Percentiles rank a stretch among this genome's conserved stretches.
These are phyloP conservation scores for Lolium multiflorum DNA, from an alignment of 176 grass and related monocot genomes.

Conservation along the genomic window DNA sequence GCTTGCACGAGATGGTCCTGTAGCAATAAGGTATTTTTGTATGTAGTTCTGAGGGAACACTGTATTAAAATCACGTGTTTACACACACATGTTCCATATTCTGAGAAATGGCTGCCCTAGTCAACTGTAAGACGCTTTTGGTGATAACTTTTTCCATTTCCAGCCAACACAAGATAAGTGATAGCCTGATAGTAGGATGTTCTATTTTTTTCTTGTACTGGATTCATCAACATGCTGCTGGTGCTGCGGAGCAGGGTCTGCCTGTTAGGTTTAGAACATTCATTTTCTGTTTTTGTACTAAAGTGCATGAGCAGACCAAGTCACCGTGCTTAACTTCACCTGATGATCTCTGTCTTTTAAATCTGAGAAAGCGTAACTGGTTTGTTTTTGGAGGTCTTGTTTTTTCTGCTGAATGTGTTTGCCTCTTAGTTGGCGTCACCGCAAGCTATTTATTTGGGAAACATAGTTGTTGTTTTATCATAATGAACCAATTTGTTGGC, in stretches of 20 bases:
- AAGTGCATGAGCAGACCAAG: background rate
- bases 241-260: background rate
- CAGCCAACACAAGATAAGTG: constrained; percentile 2
- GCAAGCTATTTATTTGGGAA: background rate
- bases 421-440: background rate
- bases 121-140: constrained; percentile 36
- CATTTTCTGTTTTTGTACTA: background rate
- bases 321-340: background rate
- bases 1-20: constrained; percentile 33
- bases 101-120: constrained; percentile 14
- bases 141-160: constrained; percentile 10
- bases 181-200: constrained; percentile 32
- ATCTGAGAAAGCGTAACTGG: background rate
- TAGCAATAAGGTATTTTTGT: constrained; percentile 33
- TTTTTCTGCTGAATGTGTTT: background rate
- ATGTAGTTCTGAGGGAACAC: constrained; percentile 24
- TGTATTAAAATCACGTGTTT: constrained; percentile 34
- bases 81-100: constrained; percentile 14
- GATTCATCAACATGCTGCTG: constrained; percentile 16
- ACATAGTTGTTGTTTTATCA: background rate
- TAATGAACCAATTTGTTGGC: background rate
- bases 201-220: background rate
- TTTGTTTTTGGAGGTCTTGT: background rate
- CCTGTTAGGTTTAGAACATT: background rate
- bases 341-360: constrained; percentile 4